phyloP scores from a whole-genome alignment of 768 basidiomycete species.

The Lactarius evosmus region DNA sequence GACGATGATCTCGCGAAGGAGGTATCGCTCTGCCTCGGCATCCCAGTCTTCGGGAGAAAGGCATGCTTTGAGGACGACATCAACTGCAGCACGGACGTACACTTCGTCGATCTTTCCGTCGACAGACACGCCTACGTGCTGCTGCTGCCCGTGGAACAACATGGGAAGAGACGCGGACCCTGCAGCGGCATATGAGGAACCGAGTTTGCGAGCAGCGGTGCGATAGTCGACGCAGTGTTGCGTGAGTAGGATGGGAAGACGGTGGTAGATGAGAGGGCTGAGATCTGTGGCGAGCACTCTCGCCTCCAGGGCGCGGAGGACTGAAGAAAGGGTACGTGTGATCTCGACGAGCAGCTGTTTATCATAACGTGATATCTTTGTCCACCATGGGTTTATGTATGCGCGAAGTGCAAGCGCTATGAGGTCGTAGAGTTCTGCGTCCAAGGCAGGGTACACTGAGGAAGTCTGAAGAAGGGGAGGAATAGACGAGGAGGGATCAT shows the following conservation, averaged over 20 bases:
- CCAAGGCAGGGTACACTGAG: conserved; percentile 50
- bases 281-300: conserved; percentile 57
- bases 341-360: conserved; percentile 77
- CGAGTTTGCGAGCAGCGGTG: conserved; percentile 56
- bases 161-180: conserved; percentile 58
- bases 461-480: conserved; percentile 53
- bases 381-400: conserved; percentile 83
- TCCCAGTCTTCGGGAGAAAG: conserved; percentile 78
- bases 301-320: conserved; percentile 58
- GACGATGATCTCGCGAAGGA: conserved; percentile 80
- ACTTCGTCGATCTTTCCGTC: conserved; percentile 67
- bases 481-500: conserved; percentile 41
- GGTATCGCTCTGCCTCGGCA: conserved; percentile 73
- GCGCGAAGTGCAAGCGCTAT: conserved; percentile 77
- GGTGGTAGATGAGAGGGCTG: conserved; percentile 54
- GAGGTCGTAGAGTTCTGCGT: conserved; percentile 71
- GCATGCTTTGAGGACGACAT: conserved; percentile 68
- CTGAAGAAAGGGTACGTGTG: conserved; percentile 51
- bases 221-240: conserved; percentile 82
- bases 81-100: conserved; percentile 77
- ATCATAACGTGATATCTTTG: conserved; percentile 78
- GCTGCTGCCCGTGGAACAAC: conserved; percentile 79
- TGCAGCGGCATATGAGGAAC: conserved; percentile 67
- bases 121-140: conserved; percentile 73
- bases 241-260: conserved; percentile 61